Percentiles rank a stretch among this genome's conserved stretches.
phyloP scores from a whole-genome alignment of 805 yeast species.

The Ascoidea rubescens region DNA sequence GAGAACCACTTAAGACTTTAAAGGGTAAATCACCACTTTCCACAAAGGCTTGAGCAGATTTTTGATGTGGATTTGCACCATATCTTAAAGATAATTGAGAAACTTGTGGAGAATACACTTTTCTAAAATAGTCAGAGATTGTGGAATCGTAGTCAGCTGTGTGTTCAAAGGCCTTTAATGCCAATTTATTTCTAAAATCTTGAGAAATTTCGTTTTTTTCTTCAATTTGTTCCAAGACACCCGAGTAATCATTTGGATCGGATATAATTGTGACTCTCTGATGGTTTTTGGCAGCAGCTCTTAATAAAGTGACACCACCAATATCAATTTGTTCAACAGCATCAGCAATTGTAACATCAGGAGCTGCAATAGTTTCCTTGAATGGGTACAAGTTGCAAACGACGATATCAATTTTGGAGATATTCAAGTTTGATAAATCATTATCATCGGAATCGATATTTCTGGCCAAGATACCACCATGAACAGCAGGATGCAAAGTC shows the following conservation, averaged over 20 bases:
- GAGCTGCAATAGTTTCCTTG: conserved; percentile 92
- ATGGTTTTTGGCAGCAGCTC: conserved; percentile 99
- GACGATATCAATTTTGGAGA: conserved; percentile 91
- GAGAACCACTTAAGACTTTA: conserved; percentile 87
- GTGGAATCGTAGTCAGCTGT: conserved; percentile 96
- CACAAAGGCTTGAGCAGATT: conserved; percentile 96
- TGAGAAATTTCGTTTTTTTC: conserved; percentile 52
- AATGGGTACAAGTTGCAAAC: conserved; percentile 97
- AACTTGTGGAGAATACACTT: conserved; percentile 77
- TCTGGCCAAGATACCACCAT: conserved; percentile 94
- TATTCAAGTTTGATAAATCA: conserved; percentile 79
- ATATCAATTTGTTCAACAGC: conserved; percentile 98
- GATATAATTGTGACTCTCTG: conserved; percentile 89
- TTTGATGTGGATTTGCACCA: conserved; percentile 99
- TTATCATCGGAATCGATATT: conserved; percentile 81
- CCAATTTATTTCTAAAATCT: conserved; percentile 68
- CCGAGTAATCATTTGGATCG: conserved; percentile 88
- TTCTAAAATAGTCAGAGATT: conserved; percentile 94
- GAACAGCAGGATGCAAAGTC: conserved; percentile 97
- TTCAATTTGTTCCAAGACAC: conserved; percentile 69
- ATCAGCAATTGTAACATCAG: conserved; percentile 89
- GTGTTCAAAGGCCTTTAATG: conserved; percentile 95
- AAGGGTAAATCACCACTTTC: conserved; percentile 83
- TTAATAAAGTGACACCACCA: conserved; percentile 92
- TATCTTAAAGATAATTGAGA: conserved; percentile 84